Evolutionary conservation across 768 basidiomycete species (phyloP).

Genomic region (Trametes maxima): DNA sequence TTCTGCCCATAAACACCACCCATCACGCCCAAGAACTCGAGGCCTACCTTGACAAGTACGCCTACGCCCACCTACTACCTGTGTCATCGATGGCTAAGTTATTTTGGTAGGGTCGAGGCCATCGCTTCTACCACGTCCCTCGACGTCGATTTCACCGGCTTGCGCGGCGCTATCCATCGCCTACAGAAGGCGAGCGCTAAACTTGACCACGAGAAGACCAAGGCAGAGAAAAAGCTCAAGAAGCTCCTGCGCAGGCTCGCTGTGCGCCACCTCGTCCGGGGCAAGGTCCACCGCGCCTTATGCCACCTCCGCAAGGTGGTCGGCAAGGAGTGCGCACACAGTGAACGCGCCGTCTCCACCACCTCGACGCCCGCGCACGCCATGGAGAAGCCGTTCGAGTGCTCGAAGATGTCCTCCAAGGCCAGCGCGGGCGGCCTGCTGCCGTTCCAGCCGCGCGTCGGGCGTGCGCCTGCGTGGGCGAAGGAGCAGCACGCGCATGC

Average conservation of each 20-base stretch:
- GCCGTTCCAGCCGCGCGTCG: constrained; percentile 29
- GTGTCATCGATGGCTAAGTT: constrained; percentile 5
- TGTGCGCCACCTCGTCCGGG: constrained; percentile 37
- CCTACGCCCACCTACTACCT: constrained; percentile 7
- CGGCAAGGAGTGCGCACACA: constrained; percentile 37
- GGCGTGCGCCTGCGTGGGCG: constrained; percentile 30
- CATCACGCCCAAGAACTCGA: constrained; percentile 61
- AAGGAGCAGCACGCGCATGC: constrained; percentile 29
- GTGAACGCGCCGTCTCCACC: neutral
- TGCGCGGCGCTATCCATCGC: constrained; percentile 49
- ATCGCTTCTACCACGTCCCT: constrained; percentile 22
- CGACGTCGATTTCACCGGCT: constrained; percentile 41
- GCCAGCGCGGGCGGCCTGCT: constrained; percentile 9
- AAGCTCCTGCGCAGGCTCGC: constrained; percentile 43
- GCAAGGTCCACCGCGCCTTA: constrained; percentile 41
- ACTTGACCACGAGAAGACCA: constrained; percentile 60
- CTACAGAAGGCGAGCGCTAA: constrained; percentile 53
- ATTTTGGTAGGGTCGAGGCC: constrained; percentile 33
- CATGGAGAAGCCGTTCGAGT: constrained; percentile 19
- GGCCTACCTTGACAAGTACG: constrained; percentile 53
- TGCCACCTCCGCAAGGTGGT: constrained; percentile 45
- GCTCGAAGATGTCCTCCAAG: constrained; percentile 4
- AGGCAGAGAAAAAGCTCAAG: constrained; percentile 55
- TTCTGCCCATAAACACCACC: constrained; percentile 70
- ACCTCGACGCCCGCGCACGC: neutral